phyloP scores from a whole-genome alignment of 345 rosid species.

The Euphorbia pulcherrima region DNA sequence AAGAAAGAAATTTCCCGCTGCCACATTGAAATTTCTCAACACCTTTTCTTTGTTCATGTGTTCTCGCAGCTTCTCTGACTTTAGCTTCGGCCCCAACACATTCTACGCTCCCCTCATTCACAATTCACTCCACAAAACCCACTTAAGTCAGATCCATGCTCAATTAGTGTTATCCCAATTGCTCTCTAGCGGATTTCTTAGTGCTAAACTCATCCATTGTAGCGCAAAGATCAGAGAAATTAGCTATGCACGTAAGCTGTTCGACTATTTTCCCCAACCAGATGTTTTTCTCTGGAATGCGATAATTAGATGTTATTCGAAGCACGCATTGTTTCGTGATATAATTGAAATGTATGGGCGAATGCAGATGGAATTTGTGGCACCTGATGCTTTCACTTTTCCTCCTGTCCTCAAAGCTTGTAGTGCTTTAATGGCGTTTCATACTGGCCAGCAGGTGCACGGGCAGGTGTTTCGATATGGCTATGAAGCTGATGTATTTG shows the following conservation, averaged over 20 bases:
- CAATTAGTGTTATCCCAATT: slow-evolving; percentile 40
- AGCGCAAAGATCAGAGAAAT: slow-evolving; percentile 39
- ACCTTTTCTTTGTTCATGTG: slow-evolving; percentile 7
- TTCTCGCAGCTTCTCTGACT: not conserved
- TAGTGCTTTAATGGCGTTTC: slow-evolving; percentile 34
- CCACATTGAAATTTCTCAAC: slow-evolving; percentile 5
- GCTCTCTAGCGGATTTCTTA: slow-evolving; percentile 44
- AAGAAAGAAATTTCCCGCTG: slow-evolving; percentile 13
- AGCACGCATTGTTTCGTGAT: slow-evolving; percentile 32
- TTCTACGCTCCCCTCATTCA: slow-evolving; percentile 46
- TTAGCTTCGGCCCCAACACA: slow-evolving; percentile 25
- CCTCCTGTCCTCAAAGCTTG: slow-evolving; percentile 63
- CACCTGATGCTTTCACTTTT: slow-evolving; percentile 55
- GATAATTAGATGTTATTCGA: slow-evolving; percentile 49
- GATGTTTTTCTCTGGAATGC: slow-evolving; percentile 62
- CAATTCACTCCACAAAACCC: slow-evolving; percentile 28
- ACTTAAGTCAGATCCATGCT: slow-evolving; percentile 48
- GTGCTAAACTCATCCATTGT: slow-evolving; percentile 37
- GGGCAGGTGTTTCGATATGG: slow-evolving; percentile 57
- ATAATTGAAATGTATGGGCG: slow-evolving; percentile 46
- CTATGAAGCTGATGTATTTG: slow-evolving; percentile 54
- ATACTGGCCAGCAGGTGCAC: slow-evolving; percentile 45
- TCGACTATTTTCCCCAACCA: slow-evolving; percentile 53
- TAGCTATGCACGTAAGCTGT: slow-evolving; percentile 47
- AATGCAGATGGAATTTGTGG: slow-evolving; percentile 44